Percentiles rank a stretch among this genome's conserved stretches.
Evolutionary conservation across 1,284 basidiomycete species (phyloP).

Genomic region (Cerrena zonata): DNA sequence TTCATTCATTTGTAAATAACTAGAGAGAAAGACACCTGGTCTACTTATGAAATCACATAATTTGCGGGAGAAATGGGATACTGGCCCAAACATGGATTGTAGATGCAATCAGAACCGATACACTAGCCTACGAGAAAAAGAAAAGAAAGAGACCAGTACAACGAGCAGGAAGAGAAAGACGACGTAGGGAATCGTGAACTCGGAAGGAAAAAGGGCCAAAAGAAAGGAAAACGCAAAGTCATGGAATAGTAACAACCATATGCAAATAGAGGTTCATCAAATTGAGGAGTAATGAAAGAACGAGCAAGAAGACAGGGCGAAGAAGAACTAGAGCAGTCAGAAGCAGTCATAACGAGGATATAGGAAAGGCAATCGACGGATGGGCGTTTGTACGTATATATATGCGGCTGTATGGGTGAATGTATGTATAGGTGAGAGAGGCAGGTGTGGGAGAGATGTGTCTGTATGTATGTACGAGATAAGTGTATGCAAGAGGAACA

Average conservation of each 20-base stretch:
- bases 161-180: background rate
- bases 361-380: too few species aligned
- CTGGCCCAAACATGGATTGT: background rate
- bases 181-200: background rate
- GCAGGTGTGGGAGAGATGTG: background rate
- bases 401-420: too few species aligned
- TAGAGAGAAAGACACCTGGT: too few species aligned
- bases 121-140: background rate
- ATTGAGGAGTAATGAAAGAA: background rate
- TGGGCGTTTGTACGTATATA: too few species aligned
- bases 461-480: background rate
- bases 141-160: background rate
- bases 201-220: background rate
- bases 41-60: too few species aligned
- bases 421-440: too few species aligned
- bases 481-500: background rate
- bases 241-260: background rate
- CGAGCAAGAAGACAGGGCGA: too few species aligned
- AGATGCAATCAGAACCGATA: background rate
- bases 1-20: too few species aligned
- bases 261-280: background rate
- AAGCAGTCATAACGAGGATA: background rate
- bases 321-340: background rate
- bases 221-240: background rate
- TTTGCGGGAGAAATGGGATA: too few species aligned